Percentiles rank a stretch among this genome's conserved stretches.
Evolutionary conservation across 2,329 filamentous ascomycete species (phyloP).

Genomic region (Paraphaeosphaeria minitans): DNA sequence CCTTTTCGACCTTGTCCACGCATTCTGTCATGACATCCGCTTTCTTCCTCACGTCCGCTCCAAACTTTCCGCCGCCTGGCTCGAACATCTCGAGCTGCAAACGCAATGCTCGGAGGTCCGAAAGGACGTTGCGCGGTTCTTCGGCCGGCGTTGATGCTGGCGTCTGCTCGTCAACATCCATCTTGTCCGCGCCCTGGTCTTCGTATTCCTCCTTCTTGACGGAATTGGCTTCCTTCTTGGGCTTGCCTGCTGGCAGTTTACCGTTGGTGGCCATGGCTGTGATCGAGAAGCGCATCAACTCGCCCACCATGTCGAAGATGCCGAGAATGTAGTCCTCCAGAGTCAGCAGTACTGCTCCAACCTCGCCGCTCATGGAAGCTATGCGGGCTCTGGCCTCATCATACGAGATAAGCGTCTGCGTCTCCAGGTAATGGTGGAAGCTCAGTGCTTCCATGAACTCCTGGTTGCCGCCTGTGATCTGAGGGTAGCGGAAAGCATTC

Average conservation of each 20-base stretch:
- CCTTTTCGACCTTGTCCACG: conserved; percentile 91
- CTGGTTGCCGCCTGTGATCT: conserved; percentile 81
- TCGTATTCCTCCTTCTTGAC: conserved; percentile 23
- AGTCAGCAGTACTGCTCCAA: conserved; percentile 66
- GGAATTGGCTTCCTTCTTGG: conserved; percentile 46
- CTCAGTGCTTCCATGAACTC: conserved; percentile 92
- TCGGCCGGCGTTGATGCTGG: conserved; percentile 23
- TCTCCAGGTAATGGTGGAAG: conserved; percentile 84
- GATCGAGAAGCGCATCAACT: conserved; percentile 96
- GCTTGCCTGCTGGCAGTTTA: conserved; percentile 48
- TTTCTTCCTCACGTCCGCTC: conserved; percentile 74
- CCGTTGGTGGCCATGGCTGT: conserved; percentile 81
- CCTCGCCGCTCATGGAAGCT: conserved; percentile 44
- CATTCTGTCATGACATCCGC: conserved; percentile 83
- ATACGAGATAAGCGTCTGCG: conserved; percentile 73
- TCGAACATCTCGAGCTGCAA: conserved; percentile 76
- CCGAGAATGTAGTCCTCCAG: conserved; percentile 88
- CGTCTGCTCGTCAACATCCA: conserved; percentile 44
- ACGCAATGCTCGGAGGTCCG: conserved; percentile 79
- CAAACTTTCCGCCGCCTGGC: conserved; percentile 59
- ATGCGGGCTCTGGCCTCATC: conserved; percentile 59
- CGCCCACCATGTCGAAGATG: conserved; percentile 90
- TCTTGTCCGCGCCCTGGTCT: conserved; percentile 33
- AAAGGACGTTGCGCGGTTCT: conserved; percentile 67
- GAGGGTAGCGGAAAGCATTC: conserved; percentile 81